Conservation (phyloP, 2,329 filamentous ascomycete species). For the Fusarium pilosicola region DNA sequence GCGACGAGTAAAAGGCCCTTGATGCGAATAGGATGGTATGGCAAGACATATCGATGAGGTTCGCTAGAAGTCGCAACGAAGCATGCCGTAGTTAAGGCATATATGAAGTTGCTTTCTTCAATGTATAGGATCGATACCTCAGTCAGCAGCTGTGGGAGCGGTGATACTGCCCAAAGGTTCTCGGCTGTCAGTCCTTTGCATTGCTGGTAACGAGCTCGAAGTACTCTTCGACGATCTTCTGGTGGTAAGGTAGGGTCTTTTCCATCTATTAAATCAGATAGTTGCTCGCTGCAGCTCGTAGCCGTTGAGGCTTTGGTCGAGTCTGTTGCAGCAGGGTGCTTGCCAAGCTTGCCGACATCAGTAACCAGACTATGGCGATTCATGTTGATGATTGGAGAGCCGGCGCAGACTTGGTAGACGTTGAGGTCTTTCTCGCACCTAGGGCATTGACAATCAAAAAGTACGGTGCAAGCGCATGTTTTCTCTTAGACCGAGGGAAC, state of each 20-base stretch:
- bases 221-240: conserved; percentile 37
- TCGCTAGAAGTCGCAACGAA: conserved; percentile 60
- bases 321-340: conserved; percentile 43
- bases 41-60: conserved; percentile 60
- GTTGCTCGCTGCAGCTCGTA: conserved; percentile 38
- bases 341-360: conserved; percentile 47
- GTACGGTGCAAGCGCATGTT: conserved; percentile 58
- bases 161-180: conserved; percentile 60
- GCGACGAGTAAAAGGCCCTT: conserved; percentile 63
- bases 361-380: conserved; percentile 59
- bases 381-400: conserved; percentile 53
- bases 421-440: conserved; percentile 63
- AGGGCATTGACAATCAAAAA: conserved; percentile 63
- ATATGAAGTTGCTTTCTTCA: conserved; percentile 54
- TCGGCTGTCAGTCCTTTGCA: conserved; percentile 41
- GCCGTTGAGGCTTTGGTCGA: conserved; percentile 27
- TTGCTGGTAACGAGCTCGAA: conserved; percentile 39
- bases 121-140: conserved; percentile 58
- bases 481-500: conserved; percentile 55
- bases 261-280: conserved; percentile 44
- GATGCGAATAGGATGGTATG: conserved; percentile 61
- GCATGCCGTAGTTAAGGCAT: conserved; percentile 58
- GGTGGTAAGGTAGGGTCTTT: conserved; percentile 39
- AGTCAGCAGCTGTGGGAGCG: conserved; percentile 57
- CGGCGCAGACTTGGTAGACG: conserved; percentile 62